Conservation (phyloP, 345 rosid genomes). For the Dovyalis caffra region DNA sequence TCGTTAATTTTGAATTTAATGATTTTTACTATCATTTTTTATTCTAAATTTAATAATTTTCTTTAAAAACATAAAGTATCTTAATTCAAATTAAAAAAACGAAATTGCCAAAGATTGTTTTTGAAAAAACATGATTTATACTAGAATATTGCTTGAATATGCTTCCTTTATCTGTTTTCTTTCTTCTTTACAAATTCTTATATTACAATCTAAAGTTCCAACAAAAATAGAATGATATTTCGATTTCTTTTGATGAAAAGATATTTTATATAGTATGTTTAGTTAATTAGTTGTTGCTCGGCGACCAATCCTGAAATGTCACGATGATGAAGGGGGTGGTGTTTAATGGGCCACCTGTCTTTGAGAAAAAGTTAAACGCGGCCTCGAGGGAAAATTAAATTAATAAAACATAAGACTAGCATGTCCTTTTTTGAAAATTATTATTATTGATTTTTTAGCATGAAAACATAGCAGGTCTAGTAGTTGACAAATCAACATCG, state of each 20-base stretch:
- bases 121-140: no score
- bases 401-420: background rate
- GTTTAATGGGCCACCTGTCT: constrained; percentile 12
- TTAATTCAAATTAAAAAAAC: no score
- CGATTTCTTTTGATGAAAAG: no score
- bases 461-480: constrained; percentile 10
- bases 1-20: no score
- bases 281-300: background rate
- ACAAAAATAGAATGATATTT: background rate
- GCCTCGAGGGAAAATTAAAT: constrained; percentile 4
- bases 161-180: background rate
- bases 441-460: no score
- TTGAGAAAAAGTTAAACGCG: constrained; percentile 5
- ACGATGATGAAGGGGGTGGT: constrained; percentile 3
- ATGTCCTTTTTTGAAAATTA: background rate
- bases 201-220: background rate
- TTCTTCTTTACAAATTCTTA: background rate
- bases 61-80: no score
- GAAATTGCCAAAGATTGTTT: no score
- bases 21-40: no score
- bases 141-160: no score
- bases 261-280: no score
- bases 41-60: no score
- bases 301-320: constrained; percentile 5
- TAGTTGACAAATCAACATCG: constrained; percentile 20